phyloP scores from a whole-genome alignment of 1,139 yeast species.

The Blastobotrys proliferans region DNA sequence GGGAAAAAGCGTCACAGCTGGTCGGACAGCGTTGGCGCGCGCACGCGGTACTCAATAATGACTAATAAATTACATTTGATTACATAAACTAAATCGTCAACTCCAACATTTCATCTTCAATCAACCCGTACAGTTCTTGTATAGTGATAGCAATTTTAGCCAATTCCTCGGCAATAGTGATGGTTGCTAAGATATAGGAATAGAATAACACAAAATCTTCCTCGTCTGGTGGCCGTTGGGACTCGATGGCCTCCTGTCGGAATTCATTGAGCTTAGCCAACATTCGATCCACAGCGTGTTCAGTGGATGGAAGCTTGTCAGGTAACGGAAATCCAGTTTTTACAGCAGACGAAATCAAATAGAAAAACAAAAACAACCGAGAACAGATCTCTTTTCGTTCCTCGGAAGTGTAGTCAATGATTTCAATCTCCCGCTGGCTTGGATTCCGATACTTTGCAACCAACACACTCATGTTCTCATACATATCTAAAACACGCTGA shows the following conservation, averaged over 20 bases:
- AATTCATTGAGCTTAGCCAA: slow-evolving; percentile 49
- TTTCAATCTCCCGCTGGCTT: slow-evolving; percentile 51
- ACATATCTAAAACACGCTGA: slow-evolving; percentile 66
- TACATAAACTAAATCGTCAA: too few relatives aligned
- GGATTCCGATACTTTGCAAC: slow-evolving; percentile 58
- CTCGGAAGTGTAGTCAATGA: slow-evolving; percentile 49
- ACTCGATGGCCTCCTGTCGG: slow-evolving; percentile 21
- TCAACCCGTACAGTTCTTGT: slow-evolving; percentile 58
- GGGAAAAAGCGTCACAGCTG: too few relatives aligned
- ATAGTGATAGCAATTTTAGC: slow-evolving; percentile 53
- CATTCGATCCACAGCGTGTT: slow-evolving; percentile 68
- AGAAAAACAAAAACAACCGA: slow-evolving; percentile 66
- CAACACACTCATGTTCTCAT: slow-evolving; percentile 65
- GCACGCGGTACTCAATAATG: too few relatives aligned
- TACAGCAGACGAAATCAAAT: slow-evolving; percentile 75
- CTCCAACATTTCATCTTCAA: slow-evolving; percentile 50
- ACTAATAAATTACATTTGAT: too few relatives aligned
- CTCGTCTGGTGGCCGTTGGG: slow-evolving; percentile 30
- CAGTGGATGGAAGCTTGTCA: slow-evolving; percentile 70
- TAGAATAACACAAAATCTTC: slow-evolving; percentile 75
- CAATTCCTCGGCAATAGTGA: slow-evolving; percentile 61
- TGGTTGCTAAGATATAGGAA: slow-evolving; percentile 68
- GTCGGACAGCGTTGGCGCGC: too few relatives aligned
- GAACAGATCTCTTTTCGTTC: slow-evolving; percentile 70
- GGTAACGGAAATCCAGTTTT: slow-evolving; percentile 75